These are phyloP conservation scores for Ormosia emarginata DNA, from an alignment of 306 rosid species.

Conservation along the genomic window DNA sequence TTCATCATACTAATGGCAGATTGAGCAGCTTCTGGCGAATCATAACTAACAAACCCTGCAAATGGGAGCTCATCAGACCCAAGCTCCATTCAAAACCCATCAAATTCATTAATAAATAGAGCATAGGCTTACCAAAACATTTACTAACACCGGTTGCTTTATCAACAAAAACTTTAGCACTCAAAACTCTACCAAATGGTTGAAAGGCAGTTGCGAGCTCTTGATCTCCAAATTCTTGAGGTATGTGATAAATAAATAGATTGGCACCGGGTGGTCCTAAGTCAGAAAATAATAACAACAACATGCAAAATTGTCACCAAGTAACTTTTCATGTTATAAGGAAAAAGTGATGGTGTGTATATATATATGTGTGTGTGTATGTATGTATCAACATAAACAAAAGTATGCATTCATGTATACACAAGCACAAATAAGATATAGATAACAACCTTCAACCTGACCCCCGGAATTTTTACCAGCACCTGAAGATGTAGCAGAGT, in stretches of 20 bases:
- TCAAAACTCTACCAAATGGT: slow-evolving; percentile 85
- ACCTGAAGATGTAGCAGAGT: slow-evolving; percentile 59
- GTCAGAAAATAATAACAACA: slow-evolving; percentile 23
- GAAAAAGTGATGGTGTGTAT: not conserved
- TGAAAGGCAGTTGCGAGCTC: slow-evolving; percentile 89
- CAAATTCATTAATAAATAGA: slow-evolving; percentile 17
- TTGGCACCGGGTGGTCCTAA: slow-evolving; percentile 98
- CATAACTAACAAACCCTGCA: slow-evolving; percentile 97
- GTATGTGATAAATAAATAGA: slow-evolving; percentile 97
- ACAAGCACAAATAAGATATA: not conserved
- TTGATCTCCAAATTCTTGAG: slow-evolving; percentile 93
- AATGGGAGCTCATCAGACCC: slow-evolving; percentile 30
- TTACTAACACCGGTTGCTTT: slow-evolving; percentile 97
- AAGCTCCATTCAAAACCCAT: slow-evolving; percentile 6
- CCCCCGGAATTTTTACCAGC: slow-evolving; percentile 62
- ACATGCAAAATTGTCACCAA: slow-evolving; percentile 29
- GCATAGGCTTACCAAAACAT: slow-evolving; percentile 80
- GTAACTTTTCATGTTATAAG: not conserved
- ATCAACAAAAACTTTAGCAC: slow-evolving; percentile 97
- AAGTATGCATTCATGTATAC: not conserved
- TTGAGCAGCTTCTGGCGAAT: slow-evolving; percentile 85
- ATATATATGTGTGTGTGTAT: no score
- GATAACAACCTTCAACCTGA: slow-evolving; percentile 86
- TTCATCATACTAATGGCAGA: slow-evolving; percentile 83
- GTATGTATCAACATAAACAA: not conserved